Base-by-base conservation (phyloP, 352 stramenopile genomes). In the Phytophthora tentaculata region DNA sequence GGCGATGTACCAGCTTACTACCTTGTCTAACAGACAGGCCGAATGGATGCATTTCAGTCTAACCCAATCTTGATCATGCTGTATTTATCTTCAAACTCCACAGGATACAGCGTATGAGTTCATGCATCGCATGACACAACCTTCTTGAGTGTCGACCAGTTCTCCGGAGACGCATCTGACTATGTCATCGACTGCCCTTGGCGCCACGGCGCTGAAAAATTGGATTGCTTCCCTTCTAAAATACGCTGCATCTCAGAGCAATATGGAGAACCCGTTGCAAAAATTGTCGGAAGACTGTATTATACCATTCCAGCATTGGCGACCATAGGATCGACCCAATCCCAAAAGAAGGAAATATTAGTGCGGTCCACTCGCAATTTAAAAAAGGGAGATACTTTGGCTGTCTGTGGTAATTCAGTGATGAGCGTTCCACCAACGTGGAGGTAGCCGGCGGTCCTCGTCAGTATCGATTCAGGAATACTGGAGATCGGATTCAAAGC, bases 291-390 rank as follows among this genome's bases (percentile, higher is more conserved):
- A 48, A 48, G 29, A 16, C 19, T 48, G 6, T 35, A 28, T 14
- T 44, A 57, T 16, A 39, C 6, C 26, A 26, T 4, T 7, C 56
- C 53, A 22, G 35, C 14, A 6, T 35, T 32, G 2, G 22, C 28
- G n/a, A 66, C 28, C 17, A 61, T 39, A 9, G 56, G 41, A 17
- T 67, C 64, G 12, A 61, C 8, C 63, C 64, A 71, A 24, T 55
- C 23, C 56, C 57, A 67, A 20, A 72, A 67, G 35, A 67, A 67
- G 1, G 57, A 71, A 1, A 71, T 16, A 12, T 71, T 54, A 1
- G 64, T 66, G 37, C 53, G 28, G 43, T 71, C 56, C 12, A 71
- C 50, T 0, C 64, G 64, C 24, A 71, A 13, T 48, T 66, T 59
- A 22, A 61, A 41, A 3, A 48, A 45, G 0, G 56, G 45, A 13